Base-by-base conservation (phyloP, 345 rosid species). In the Brassica incana region DNA sequence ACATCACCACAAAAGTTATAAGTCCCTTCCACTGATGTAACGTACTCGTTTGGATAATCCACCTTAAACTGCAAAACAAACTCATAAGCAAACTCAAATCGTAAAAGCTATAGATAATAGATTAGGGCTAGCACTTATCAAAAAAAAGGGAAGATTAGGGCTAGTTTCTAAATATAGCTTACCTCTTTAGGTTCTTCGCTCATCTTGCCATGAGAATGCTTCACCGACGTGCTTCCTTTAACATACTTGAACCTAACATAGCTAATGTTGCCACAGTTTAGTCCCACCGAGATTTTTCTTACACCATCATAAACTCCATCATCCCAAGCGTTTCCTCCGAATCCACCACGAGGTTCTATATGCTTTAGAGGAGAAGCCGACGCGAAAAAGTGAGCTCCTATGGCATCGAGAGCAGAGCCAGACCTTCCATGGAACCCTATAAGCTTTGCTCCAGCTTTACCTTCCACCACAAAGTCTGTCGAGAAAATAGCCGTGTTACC, bases 281-380 rank as follows among this genome's bases (percentile, higher is more conserved):
- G 33, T 6, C 67, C 68, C 6, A 76, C 59, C 0, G 20, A 6
- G 5, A 76, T 2, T 4, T 67, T 76, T 14, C 1, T 59, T 10
- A 76, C 45, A 3, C 71, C 75, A 6, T 78, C 77, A 27, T 71
- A 71, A 33, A n/a, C 64, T 0, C 81, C 81, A 78, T 78, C 77
- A 54, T 78, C 81, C 76, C 76, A 78, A n/a, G 76, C 36, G 36
- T 62, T 0, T 20, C 38, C 76, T 27, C 65, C 71, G 6, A 10
- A 3, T 0, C 81, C 76, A 50, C 81, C 77, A 5, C 8, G 23
- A 50, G 38, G 14, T 3, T 70, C 43, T 8, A 75, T 8, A 20
- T 43, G 60, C 43, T n/a, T 67, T 0, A 59, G 14, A 36, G 67
- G 14, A 30, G 45, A 68, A 5, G 38, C 6, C 1, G 43, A 14